A percentile compares a stretch with the other conserved stretches of the same genome.
Conservation (phyloP, 768 basidiomycete genomes). For the Tulasnella sp. region DNA sequence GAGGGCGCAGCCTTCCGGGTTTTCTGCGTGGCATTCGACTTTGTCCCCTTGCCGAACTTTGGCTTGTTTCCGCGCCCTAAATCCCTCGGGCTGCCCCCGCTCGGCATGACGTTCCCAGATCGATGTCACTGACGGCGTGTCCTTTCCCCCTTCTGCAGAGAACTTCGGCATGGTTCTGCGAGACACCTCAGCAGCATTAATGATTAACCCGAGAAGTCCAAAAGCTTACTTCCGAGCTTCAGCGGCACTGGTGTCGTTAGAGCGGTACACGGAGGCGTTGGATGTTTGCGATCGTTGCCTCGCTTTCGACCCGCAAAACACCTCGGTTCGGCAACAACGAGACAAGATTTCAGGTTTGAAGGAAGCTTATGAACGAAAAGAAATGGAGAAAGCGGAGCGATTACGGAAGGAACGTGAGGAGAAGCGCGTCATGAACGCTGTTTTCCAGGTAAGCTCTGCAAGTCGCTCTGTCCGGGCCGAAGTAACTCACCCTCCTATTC, state of each 20-base stretch:
- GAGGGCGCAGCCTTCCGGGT: background rate
- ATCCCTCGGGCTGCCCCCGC: background rate
- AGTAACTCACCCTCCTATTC: constrained; percentile 25
- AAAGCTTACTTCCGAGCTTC: constrained; percentile 91
- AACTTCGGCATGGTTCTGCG: constrained; percentile 86
- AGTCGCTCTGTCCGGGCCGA: constrained; percentile 25
- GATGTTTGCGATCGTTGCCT: constrained; percentile 80
- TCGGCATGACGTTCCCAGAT: constrained; percentile 10
- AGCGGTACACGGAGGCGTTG: constrained; percentile 75
- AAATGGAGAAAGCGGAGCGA: constrained; percentile 50
- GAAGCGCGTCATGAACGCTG: constrained; percentile 57
- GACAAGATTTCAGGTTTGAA: constrained; percentile 49
- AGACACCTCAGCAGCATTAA: constrained; percentile 78
- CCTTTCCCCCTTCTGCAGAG: constrained; percentile 51
- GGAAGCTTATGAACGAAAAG: constrained; percentile 37
- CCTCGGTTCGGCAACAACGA: constrained; percentile 55
- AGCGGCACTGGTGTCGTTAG: constrained; percentile 71
- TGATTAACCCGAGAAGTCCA: constrained; percentile 62
- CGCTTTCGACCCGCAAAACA: constrained; percentile 60
- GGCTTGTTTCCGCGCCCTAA: background rate
- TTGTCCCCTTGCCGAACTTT: constrained; percentile 3
- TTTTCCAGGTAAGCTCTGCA: constrained; percentile 61
- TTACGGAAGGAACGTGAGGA: constrained; percentile 59
- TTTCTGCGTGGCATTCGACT: background rate
- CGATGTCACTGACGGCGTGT: background rate